Percentiles rank a stretch among this genome's conserved stretches.
These are phyloP conservation scores for Pyronema domesticum DNA, from an alignment of 495 filamentous ascomycete species.

Conservation along the genomic window DNA sequence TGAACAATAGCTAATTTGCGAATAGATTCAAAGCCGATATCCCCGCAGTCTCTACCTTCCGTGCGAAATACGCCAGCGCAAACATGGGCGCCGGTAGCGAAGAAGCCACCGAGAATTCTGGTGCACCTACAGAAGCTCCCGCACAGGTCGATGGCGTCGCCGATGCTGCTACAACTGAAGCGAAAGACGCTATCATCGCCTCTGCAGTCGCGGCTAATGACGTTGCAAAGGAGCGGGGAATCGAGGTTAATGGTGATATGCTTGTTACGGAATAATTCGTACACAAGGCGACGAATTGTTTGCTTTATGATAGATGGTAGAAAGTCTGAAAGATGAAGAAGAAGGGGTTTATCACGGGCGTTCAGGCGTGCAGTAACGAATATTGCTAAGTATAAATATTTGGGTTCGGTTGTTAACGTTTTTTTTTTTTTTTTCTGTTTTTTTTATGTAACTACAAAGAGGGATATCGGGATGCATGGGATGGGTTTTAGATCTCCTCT, in stretches of 20 bases:
- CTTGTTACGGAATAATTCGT: no score
- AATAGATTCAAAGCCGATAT: constrained; percentile 61
- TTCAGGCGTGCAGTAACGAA: no score
- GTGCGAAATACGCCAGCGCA: constrained; percentile 76
- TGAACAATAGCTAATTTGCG: constrained; percentile 5
- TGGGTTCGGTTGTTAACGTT: no score
- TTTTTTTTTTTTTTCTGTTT: no score
- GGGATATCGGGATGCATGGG: no score
- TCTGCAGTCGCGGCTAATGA: neutral
- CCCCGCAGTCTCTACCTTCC: constrained; percentile 83
- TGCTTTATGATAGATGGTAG: no score
- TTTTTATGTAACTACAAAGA: no score
- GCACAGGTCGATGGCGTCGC: neutral
- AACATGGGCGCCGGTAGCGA: constrained; percentile 31
- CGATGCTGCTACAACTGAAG: neutral
- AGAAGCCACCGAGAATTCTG: neutral
- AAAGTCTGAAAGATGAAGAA: no score
- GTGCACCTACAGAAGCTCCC: neutral
- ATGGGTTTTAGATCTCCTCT: no score
- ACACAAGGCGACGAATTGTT: no score
- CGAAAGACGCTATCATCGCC: neutral
- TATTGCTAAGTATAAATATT: no score
- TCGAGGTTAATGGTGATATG: neutral
- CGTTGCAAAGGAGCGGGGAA: neutral
- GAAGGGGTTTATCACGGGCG: no score